phyloP scores from a whole-genome alignment of 176 grass and related monocot genomes.

The Carex kokanica region DNA sequence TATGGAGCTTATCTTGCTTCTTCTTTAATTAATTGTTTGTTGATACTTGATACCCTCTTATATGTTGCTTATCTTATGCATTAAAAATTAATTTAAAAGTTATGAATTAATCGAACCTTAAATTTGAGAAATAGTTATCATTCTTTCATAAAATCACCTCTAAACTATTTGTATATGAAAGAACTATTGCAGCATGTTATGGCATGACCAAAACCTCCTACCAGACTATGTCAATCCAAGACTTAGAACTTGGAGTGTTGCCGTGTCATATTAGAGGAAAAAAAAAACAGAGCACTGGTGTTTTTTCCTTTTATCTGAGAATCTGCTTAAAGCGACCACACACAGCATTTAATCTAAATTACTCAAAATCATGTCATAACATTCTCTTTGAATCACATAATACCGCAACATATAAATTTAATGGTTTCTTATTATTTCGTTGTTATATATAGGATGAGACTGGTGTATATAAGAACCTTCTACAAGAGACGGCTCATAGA shows the following conservation, averaged over 20 bases:
- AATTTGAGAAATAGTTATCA: not conserved
- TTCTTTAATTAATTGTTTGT: not conserved
- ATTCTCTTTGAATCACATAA: not conserved
- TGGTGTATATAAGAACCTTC: slow-evolving; percentile 91
- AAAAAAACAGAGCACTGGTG: not conserved
- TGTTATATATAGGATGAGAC: slow-evolving; percentile 68
- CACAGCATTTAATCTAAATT: not conserved
- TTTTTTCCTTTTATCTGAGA: not conserved
- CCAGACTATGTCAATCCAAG: too few species aligned
- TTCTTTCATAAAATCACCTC: not conserved
- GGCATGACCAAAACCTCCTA: too few species aligned
- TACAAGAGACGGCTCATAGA: slow-evolving; percentile 86
- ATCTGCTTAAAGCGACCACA: not conserved
- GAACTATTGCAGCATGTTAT: too few species aligned
- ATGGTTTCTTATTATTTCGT: not conserved
- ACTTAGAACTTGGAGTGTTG: too few species aligned
- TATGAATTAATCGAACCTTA: not conserved
- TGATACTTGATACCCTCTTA: not conserved
- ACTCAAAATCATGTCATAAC: not conserved
- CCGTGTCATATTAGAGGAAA: too few species aligned
- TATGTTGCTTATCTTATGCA: not conserved
- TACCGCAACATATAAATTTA: not conserved
- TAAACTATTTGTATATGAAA: not conserved
- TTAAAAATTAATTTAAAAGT: not conserved
- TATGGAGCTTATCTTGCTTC: not conserved